phyloP scores from a whole-genome alignment of 2,329 filamentous ascomycete species.

The Drechslera avenae region DNA sequence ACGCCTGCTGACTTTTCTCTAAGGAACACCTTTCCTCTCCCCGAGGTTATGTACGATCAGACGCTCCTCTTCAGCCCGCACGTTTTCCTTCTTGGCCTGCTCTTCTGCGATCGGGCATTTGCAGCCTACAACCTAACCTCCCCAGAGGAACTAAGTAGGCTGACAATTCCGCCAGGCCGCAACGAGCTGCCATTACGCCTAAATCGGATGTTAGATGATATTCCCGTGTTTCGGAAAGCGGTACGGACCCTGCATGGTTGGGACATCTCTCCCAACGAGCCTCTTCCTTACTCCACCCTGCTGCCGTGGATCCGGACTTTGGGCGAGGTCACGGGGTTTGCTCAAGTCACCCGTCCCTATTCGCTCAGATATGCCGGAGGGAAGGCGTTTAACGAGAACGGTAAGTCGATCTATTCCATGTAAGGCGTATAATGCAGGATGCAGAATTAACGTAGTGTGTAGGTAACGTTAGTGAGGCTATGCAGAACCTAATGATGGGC shows the following conservation, averaged over 20 bases:
- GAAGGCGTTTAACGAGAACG: slow-evolving; percentile 48
- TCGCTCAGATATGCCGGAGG: slow-evolving; percentile 42
- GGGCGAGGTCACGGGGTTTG: slow-evolving; percentile 37
- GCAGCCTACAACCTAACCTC: slow-evolving; percentile 40
- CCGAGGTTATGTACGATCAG: slow-evolving; percentile 41
- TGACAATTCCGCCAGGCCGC: slow-evolving; percentile 30
- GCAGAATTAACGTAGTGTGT: slow-evolving; percentile 9
- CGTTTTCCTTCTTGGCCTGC: slow-evolving; percentile 38
- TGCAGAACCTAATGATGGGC: slow-evolving; percentile 42
- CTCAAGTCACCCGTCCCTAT: slow-evolving; percentile 37
- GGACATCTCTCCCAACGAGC: slow-evolving; percentile 34
- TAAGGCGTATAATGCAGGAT: neutral
- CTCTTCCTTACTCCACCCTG: slow-evolving; percentile 30
- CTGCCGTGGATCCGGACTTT: slow-evolving; percentile 35
- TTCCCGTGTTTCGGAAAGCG: slow-evolving; percentile 25
- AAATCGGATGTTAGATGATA: slow-evolving; percentile 5
- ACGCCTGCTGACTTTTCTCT: neutral
- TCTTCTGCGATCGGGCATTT: slow-evolving; percentile 37
- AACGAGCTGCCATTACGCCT: slow-evolving; percentile 6
- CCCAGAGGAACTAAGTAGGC: slow-evolving; percentile 43
- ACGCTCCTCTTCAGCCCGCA: slow-evolving; percentile 43
- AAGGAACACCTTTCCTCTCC: slow-evolving; percentile 38
- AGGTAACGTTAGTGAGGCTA: slow-evolving; percentile 37
- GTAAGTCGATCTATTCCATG: slow-evolving; percentile 28
- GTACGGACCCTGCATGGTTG: slow-evolving; percentile 25